These are phyloP conservation scores for Paramecium sonneborni DNA, from an alignment of 73 alveolate genomes.

Conservation along the genomic window DNA sequence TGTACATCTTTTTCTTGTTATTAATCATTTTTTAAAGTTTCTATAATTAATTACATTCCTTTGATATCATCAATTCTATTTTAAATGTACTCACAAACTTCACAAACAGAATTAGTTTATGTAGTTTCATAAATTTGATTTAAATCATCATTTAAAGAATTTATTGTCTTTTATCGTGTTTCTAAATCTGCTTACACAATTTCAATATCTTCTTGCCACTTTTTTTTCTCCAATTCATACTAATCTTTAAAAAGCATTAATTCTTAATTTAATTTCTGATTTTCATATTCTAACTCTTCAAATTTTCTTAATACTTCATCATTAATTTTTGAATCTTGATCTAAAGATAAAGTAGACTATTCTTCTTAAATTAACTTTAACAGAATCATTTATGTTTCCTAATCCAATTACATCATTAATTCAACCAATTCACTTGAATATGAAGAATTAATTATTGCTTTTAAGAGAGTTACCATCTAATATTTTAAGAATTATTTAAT, in stretches of 20 bases:
- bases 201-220: background rate
- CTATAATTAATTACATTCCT: background rate
- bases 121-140: constrained; percentile 7
- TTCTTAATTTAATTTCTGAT: constrained; percentile 8
- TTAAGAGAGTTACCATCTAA: background rate
- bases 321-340: background rate
- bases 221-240: background rate
- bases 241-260: background rate
- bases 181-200: background rate
- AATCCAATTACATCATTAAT: background rate
- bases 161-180: background rate
- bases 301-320: background rate
- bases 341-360: background rate
- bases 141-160: constrained; percentile 7
- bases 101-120: background rate
- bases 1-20: constrained; percentile 15
- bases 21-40: background rate
- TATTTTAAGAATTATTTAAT: background rate
- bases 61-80: background rate
- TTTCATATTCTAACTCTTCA: constrained; percentile 45
- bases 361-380: background rate
- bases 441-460: background rate
- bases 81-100: constrained; percentile 4
- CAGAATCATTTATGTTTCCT: background rate
- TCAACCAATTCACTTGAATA: background rate